A percentile compares a stretch with the other conserved stretches of the same genome.
Conservation (phyloP, 2,329 filamentous ascomycete genomes). For the Colletotrichum acutatum region DNA sequence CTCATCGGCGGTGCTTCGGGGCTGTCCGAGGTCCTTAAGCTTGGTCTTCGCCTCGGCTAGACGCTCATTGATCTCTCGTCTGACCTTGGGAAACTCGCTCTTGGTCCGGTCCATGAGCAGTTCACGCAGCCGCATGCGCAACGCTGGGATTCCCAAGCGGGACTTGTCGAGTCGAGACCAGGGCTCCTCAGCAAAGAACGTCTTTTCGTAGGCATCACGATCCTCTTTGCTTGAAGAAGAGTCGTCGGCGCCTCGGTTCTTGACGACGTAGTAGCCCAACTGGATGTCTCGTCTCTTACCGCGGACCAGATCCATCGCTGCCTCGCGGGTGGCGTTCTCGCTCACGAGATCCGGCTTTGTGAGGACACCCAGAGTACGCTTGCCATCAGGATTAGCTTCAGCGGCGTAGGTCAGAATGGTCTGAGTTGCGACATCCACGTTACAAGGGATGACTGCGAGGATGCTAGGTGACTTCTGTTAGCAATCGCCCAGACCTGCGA, state of each 20-base stretch:
- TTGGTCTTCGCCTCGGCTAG: slow-evolving; percentile 11
- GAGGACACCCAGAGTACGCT: slow-evolving; percentile 56
- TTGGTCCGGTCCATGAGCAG: slow-evolving; percentile 43
- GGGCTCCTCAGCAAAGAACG: slow-evolving; percentile 3
- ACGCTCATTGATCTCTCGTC: slow-evolving; percentile 36
- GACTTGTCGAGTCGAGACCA: slow-evolving; percentile 37
- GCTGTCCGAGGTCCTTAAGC: slow-evolving; percentile 45
- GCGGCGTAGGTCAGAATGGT: slow-evolving; percentile 51
- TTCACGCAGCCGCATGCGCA: slow-evolving; percentile 39
- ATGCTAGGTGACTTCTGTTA: slow-evolving; percentile 41
- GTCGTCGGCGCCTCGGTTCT: slow-evolving; percentile 41
- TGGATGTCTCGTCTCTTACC: slow-evolving; percentile 36
- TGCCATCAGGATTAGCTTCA: slow-evolving; percentile 50
- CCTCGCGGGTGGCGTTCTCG: slow-evolving; percentile 35
- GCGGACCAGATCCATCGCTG: slow-evolving; percentile 32
- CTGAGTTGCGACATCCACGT: slow-evolving; percentile 53
- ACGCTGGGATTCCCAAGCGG: slow-evolving; percentile 39
- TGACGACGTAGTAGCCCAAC: slow-evolving; percentile 40
- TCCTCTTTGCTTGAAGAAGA: slow-evolving; percentile 12
- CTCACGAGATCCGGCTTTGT: slow-evolving; percentile 58
- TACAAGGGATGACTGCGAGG: slow-evolving; percentile 56
- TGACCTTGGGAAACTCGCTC: slow-evolving; percentile 42
- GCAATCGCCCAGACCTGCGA: not conserved
- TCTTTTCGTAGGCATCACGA: not conserved
- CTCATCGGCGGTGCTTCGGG: slow-evolving; percentile 40